A percentile compares a stretch with the other conserved stretches of the same genome.
phyloP scores from a whole-genome alignment of 2,329 filamentous ascomycete genomes.

The Venturia pyrina region DNA sequence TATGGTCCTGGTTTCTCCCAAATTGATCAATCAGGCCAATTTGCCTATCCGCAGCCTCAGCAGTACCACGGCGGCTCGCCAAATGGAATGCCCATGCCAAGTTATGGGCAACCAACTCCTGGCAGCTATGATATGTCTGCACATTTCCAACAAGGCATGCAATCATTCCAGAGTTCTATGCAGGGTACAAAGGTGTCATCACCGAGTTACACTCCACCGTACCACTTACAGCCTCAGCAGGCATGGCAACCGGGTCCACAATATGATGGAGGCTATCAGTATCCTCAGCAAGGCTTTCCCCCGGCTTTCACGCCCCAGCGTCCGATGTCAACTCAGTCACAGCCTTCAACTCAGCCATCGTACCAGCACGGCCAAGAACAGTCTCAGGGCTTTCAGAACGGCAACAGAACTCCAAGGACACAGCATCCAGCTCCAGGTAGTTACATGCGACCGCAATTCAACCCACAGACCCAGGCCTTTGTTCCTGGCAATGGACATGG shows the following conservation, averaged over 20 bases:
- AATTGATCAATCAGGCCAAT: slow-evolving; percentile 20
- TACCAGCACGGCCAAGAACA: slow-evolving; percentile 77
- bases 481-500: slow-evolving; percentile 49
- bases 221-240: background rate
- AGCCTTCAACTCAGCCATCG: slow-evolving; percentile 31
- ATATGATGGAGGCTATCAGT: slow-evolving; percentile 17
- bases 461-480: slow-evolving; percentile 89
- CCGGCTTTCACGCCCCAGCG: slow-evolving; percentile 18
- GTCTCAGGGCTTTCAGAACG: slow-evolving; percentile 55
- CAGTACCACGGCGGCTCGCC: slow-evolving; percentile 25
- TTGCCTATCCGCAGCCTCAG: slow-evolving; percentile 26
- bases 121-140: slow-evolving; percentile 32
- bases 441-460: slow-evolving; percentile 78
- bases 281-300: slow-evolving; percentile 14
- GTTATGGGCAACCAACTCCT: slow-evolving; percentile 14
- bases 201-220: background rate
- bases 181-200: slow-evolving; percentile 19
- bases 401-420: slow-evolving; percentile 35
- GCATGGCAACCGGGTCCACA: slow-evolving; percentile 14
- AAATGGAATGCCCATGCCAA: slow-evolving; percentile 14
- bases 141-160: slow-evolving; percentile 38
- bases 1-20: slow-evolving; percentile 21
- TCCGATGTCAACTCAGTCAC: slow-evolving; percentile 26
- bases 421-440: slow-evolving; percentile 80
- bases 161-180: slow-evolving; percentile 32